These are phyloP conservation scores for Pyracantha coccinea DNA, from an alignment of 331 rosid species.

Conservation along the genomic window DNA sequence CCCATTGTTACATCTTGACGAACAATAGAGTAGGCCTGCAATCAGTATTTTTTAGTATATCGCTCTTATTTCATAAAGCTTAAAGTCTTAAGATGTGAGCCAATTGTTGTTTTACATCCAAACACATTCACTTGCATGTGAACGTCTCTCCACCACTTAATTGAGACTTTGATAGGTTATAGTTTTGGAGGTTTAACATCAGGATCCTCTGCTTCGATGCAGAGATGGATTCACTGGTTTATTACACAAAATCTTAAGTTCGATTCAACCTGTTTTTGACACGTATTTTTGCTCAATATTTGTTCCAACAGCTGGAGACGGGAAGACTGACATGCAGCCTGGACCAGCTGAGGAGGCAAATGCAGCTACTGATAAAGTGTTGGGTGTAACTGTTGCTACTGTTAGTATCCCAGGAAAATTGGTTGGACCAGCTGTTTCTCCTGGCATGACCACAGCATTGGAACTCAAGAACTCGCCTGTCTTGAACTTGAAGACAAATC, in stretches of 20 bases:
- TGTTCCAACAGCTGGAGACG: conserved; percentile 43
- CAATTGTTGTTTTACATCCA: background rate
- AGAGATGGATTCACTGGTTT: background rate
- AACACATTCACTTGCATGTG: background rate
- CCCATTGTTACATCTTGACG: conserved; percentile 27
- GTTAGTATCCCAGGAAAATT: conserved; percentile 31
- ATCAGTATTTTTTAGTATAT: background rate
- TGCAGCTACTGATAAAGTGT: conserved; percentile 18
- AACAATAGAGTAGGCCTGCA: conserved; percentile 14
- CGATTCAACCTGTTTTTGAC: background rate
- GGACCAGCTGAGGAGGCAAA: conserved; percentile 31
- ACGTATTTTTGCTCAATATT: background rate
- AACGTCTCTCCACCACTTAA: background rate
- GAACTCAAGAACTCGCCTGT: conserved; percentile 50
- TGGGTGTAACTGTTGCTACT: conserved; percentile 26
- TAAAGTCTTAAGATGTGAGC: background rate
- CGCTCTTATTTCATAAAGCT: background rate
- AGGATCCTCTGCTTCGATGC: background rate
- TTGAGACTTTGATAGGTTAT: background rate
- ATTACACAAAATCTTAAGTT: background rate
- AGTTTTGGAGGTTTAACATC: background rate
- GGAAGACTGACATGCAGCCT: conserved; percentile 43
- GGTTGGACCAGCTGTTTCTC: conserved; percentile 49
- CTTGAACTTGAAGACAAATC: conserved; percentile 26
- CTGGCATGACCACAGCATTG: conserved; percentile 51